Conservation (phyloP, 805 yeast genomes). For the Zygotorulaspora sp. region DNA sequence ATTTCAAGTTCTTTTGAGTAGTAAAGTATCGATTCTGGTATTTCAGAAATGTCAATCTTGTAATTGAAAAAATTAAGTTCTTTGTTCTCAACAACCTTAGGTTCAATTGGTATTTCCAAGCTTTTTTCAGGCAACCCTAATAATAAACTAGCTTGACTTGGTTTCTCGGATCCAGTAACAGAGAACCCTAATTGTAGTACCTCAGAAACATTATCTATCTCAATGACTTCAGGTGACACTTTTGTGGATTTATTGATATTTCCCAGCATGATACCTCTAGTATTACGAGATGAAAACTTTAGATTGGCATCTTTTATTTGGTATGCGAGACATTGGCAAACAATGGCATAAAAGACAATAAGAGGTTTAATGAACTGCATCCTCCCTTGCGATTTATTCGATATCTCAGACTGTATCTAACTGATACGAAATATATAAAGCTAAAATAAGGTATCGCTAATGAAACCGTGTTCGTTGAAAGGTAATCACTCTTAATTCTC, state of each 20-base stretch:
- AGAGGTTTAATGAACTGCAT: slow-evolving; percentile 14
- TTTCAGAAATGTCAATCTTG: slow-evolving; percentile 12
- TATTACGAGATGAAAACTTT: slow-evolving; percentile 13
- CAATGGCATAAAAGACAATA: slow-evolving; percentile 7
- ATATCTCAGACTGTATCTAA: background rate
- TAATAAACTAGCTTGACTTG: slow-evolving; percentile 25
- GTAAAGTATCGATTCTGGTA: slow-evolving; percentile 24
- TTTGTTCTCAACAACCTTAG: slow-evolving; percentile 19
- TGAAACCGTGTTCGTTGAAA: no score
- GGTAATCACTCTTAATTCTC: no score
- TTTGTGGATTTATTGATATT: slow-evolving; percentile 9
- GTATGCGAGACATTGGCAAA: slow-evolving; percentile 12
- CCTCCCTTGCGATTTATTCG: background rate
- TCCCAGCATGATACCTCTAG: slow-evolving; percentile 16
- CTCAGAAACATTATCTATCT: slow-evolving; percentile 15
- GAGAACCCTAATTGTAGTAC: slow-evolving; percentile 21
- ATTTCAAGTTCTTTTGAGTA: slow-evolving; percentile 17
- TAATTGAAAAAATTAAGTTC: slow-evolving; percentile 17
- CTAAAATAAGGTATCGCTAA: no score
- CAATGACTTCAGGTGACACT: slow-evolving; percentile 11
- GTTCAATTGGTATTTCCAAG: slow-evolving; percentile 23
- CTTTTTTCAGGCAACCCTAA: slow-evolving; percentile 26
- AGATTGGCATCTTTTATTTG: slow-evolving; percentile 16
- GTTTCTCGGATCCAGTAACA: slow-evolving; percentile 14
- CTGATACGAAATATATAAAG: background rate